Evolutionary conservation across 805 yeast species (phyloP).

Genomic region (Alloascoidea hylecoeti): DNA sequence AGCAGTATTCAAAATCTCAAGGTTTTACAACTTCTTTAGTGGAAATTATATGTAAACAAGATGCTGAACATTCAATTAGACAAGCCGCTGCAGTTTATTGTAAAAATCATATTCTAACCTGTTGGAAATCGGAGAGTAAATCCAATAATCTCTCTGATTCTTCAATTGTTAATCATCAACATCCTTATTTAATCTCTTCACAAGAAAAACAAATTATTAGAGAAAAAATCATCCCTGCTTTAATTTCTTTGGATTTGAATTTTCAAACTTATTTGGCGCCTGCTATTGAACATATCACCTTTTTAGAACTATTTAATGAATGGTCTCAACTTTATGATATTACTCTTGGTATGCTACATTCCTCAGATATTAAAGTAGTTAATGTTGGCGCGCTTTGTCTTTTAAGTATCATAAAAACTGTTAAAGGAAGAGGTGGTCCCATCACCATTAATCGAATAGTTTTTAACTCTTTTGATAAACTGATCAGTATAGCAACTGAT

Average conservation of each 20-base stretch:
- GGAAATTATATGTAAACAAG: background rate
- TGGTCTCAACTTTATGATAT: background rate
- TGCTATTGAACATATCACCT: background rate
- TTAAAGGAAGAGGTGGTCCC: background rate
- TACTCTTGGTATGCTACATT: background rate
- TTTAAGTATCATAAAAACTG: background rate
- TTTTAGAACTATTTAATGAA: background rate
- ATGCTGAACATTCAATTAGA: background rate
- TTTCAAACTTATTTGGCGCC: background rate
- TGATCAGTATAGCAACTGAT: background rate
- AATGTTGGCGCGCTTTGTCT: background rate
- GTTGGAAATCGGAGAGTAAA: background rate
- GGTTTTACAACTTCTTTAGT: background rate
- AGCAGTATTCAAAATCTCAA: background rate
- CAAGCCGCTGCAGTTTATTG: background rate
- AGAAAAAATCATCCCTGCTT: background rate
- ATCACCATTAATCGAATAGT: background rate
- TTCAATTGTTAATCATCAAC: background rate
- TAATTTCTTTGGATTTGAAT: background rate
- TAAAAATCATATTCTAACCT: background rate
- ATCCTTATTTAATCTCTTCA: background rate
- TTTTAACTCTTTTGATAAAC: background rate
- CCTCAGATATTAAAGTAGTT: background rate
- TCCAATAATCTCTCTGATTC: no score
- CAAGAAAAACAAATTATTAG: background rate